phyloP scores from a whole-genome alignment of 352 stramenopile genomes.

The Globisporangium nagaii region DNA sequence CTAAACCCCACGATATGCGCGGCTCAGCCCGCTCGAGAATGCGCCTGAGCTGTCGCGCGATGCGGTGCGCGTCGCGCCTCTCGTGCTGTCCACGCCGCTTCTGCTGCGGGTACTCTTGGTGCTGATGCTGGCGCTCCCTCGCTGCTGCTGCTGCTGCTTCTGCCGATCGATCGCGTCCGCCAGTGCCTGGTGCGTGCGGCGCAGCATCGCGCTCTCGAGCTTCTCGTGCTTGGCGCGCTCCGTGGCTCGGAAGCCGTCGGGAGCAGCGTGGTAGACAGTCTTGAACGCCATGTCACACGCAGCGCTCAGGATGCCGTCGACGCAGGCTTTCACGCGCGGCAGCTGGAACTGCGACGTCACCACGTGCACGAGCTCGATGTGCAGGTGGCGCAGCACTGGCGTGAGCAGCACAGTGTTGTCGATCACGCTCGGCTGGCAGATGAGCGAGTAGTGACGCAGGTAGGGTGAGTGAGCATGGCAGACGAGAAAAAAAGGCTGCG shows the following conservation, averaged over 20 bases:
- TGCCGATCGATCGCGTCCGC: conserved; percentile 17
- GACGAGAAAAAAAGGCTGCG: too few species aligned
- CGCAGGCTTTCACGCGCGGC: conserved; percentile 19
- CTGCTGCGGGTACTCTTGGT: not conserved
- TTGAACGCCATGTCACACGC: conserved; percentile 16
- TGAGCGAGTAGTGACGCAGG: not conserved
- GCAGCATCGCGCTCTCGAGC: conserved; percentile 4
- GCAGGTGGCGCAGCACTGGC: conserved; percentile 22
- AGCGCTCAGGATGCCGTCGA: conserved; percentile 22
- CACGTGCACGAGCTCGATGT: conserved; percentile 25
- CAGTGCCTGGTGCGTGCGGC: conserved; percentile 5
- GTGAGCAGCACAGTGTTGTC: conserved; percentile 31
- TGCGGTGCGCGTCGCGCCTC: not conserved
- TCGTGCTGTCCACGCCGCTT: not conserved
- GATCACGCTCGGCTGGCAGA: conserved; percentile 32
- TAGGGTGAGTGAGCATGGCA: not conserved
- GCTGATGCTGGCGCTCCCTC: not conserved
- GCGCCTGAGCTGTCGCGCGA: not conserved
- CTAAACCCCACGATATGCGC: not conserved
- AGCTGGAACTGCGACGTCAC: conserved; percentile 35
- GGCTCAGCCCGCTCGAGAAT: not conserved
- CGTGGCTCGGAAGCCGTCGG: conserved; percentile 11
- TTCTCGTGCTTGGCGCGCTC: conserved; percentile 10
- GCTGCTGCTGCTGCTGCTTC: conserved; percentile 16
- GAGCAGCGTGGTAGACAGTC: conserved; percentile 23